Evolutionary conservation across 176 grass and related monocot genomes (phyloP).

Genomic region (Zea luxurians): DNA sequence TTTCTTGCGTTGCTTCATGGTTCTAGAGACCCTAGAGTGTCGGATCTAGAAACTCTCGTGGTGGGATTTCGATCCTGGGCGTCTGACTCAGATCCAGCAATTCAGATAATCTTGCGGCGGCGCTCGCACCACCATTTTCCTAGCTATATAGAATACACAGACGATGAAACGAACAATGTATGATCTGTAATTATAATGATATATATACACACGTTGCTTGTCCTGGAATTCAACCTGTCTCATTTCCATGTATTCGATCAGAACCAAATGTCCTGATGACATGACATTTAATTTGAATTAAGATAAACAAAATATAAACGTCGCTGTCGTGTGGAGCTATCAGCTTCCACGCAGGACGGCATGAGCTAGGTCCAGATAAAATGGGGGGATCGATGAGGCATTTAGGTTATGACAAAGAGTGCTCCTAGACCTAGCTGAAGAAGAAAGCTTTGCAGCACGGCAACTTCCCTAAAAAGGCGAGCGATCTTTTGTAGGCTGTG

Average conservation of each 20-base stretch:
- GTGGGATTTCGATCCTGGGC: neutral
- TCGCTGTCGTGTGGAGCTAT: conserved; percentile 30
- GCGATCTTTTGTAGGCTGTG: conserved; percentile 39
- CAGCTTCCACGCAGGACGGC: conserved; percentile 14
- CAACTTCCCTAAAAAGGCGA: conserved; percentile 46
- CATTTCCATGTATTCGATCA: conserved; percentile 17
- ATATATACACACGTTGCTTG: conserved; percentile 24
- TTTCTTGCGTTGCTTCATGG: conserved; percentile 42
- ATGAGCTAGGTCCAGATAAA: conserved; percentile 21
- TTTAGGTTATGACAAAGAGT: conserved; percentile 19
- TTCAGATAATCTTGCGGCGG: neutral
- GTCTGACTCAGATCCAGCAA: neutral
- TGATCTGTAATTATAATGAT: neutral
- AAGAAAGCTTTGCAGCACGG: conserved; percentile 32
- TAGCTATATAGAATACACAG: neutral
- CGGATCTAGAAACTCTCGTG: neutral
- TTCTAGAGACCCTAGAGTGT: conserved; percentile 34
- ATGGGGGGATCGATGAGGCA: neutral
- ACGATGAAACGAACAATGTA: neutral
- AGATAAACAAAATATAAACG: conserved; percentile 2
- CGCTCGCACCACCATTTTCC: neutral
- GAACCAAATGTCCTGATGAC: conserved; percentile 4
- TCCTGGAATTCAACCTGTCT: conserved; percentile 28
- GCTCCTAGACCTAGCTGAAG: neutral
- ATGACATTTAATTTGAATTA: conserved; percentile 33